Evolutionary conservation across 257 asterid species (phyloP), one percentile per base, ranked within the genome.

Genomic region (Capsicum chinense): DNA sequence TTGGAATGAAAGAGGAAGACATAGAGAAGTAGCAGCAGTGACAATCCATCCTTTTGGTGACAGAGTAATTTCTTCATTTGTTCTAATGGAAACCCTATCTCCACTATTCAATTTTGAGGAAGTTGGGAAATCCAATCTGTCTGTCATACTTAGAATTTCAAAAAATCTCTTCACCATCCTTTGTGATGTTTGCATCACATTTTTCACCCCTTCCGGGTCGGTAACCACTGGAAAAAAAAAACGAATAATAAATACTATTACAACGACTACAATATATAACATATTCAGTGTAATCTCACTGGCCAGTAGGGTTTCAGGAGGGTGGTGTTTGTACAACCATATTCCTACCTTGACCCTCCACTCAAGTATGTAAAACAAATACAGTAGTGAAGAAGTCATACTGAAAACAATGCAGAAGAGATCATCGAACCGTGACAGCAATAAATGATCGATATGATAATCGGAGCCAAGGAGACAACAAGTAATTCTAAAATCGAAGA

Each of bases 161-260:
- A 85, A 87, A 17, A 94, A 95, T 11, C 37, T 89, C 84, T 86
- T 90, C 83, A 92, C 89, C 98, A 94, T 91, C 85, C 94, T 89
- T 26, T 94, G 92, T 7, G 93, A 94, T 12, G 94, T 92, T 57
- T 90, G 84, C 92, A 90, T 86, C 9, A 91, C 21, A 87, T 85
- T 90, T 82, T 86, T 87, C 83, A 88, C 86, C 5, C 93, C 97
- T n/a, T 90, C 86, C 48, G 85, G 70, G 3, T 90, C 86, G 54
- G 76, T 86, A 48, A 90, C 86, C 62, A 92, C 98, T 90, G 83
- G 50, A 84, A 83, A 64, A 6, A 67, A 5, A 58, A 86, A 56
- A 35, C 1, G 9, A 12, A 8, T 2, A 17, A 1, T 7, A 21
- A 62, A 9, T 56, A 48, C 26, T 26, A 26, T 50, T 21, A 16